Base-by-base conservation (phyloP, 176 grass and related monocot species). In the Tillandsia leiboldiana region DNA sequence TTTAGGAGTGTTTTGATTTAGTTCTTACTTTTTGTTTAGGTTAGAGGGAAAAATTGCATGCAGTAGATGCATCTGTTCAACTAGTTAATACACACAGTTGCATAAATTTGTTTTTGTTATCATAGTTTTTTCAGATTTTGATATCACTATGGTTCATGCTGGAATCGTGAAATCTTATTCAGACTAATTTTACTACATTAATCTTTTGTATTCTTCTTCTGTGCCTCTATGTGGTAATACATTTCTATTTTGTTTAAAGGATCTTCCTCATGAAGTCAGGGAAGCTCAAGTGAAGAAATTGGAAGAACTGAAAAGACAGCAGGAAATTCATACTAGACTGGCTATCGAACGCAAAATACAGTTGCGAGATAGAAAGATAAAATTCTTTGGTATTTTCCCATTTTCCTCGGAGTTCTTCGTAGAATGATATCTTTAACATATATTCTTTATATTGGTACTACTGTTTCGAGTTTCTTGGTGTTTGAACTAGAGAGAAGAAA, bases 301-400 rank as follows among this genome's bases (percentile, higher is more conserved):
- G 70, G 90, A 94, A 72, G 95, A 99, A 66, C 81, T 99, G 24
- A 99, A 99, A 78, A 83, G 68, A 66, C 95, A 88, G 53, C 90
- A 93, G 72, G 95, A 99, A 64, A 76, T 86, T 75, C 90, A 94
- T 50, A 99, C 67, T 76, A 79, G 74, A 73, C 64, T 90, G 9
- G 84, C 82, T 72, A 59, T 99, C 62, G 84, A 93, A 66, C 82
- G 87, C 12, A 73, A 82, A 78, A 24, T 94, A 26, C 87, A 92
- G 26, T 78, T 99, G 67, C 90, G 95, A 85, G 89, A 94, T 65
- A 93, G 78, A 80, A 94, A 84, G 82, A 94, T 94, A 76, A 94
- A 90, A 66, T 99, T 99, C 51, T 87, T 99, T 82, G 95, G 95
- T 93, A 57, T 57, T 77, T 48, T 57, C 12, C 20, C 42, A 15